Base-by-base conservation (phyloP, 495 filamentous ascomycete species). In the Acidiella bohemica region DNA sequence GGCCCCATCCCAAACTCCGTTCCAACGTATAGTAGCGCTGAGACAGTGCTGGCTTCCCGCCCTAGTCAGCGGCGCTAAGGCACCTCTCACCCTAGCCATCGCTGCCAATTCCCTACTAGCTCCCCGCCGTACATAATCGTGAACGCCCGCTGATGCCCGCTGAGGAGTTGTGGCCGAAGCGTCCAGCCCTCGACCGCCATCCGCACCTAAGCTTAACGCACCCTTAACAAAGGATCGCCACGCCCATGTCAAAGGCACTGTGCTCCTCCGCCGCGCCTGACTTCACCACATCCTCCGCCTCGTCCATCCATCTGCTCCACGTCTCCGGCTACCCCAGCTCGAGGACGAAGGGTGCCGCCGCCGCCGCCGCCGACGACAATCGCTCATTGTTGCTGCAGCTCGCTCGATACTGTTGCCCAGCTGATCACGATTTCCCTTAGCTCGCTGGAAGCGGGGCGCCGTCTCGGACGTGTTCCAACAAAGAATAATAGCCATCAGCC, bases 101-200 rank as follows among this genome's bases (percentile, higher is more conserved):
- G n/a, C n/a, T n/a, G n/a, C n/a, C n/a, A n/a, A 17, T 35, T 11
- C 25, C 19, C 42, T 17, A 29, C 38, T 47, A 47, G 44, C 44
- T 24, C n/a, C 4, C 12, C 13, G 13, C 43, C 37, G 25, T 45
- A 50, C 41, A 50, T 46, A 46, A 32, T 35, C 42, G 47, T 28
- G 23, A 36, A 40, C 29, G 42, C 42, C 42, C 42, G 36, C 30
- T 36, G 34, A 40, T 23, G 42, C 42, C 42, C 42, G 36, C 30
- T 36, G 34, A 38, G 23, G 37, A 36, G 19, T 42, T 18, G 29
- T 44, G 42, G 37, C 13, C 42, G 31, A 39, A 26, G 43, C 33
- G 36, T 47, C 44, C 48, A 42, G 43, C 43, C 49, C 35, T 48
- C 45, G 49, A 52, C 44, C 39, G 49, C 49, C 49, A 47, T 52